These are phyloP conservation scores for Ehretia macrophylla DNA, from an alignment of 257 asterid genomes.

Conservation along the genomic window DNA sequence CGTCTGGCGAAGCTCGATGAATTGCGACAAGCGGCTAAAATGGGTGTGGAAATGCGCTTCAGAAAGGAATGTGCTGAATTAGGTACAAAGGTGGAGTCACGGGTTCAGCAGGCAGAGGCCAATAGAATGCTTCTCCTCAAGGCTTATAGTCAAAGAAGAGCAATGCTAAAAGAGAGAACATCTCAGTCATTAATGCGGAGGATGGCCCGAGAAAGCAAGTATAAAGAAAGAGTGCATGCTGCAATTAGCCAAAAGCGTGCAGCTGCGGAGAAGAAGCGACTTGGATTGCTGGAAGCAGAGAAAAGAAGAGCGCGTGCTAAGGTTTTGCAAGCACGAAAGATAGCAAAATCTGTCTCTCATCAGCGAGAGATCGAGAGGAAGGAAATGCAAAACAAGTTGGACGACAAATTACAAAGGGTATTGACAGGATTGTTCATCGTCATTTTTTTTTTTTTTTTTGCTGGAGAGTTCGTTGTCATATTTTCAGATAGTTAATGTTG, in stretches of 20 bases:
- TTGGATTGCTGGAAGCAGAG: conserved; percentile 86
- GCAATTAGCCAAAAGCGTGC: conserved; percentile 88
- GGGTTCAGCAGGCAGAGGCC: conserved; percentile 84
- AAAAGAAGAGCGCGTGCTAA: conserved; percentile 72
- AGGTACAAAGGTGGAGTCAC: conserved; percentile 76
- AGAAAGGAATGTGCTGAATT: conserved; percentile 76
- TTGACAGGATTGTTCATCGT: neutral
- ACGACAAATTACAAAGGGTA: conserved; percentile 82
- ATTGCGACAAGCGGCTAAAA: conserved; percentile 83
- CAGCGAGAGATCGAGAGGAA: conserved; percentile 78
- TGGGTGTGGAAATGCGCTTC: conserved; percentile 67
- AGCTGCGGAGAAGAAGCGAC: conserved; percentile 80
- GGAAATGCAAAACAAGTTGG: conserved; percentile 73
- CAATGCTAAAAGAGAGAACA: conserved; percentile 72
- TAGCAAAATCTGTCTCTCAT: conserved; percentile 55
- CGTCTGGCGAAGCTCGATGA: conserved; percentile 92
- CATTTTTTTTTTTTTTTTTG: too few species aligned
- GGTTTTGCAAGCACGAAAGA: conserved; percentile 67
- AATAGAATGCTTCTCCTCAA: conserved; percentile 77
- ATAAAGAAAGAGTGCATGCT: conserved; percentile 83
- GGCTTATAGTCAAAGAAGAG: conserved; percentile 75
- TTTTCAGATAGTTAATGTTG: neutral
- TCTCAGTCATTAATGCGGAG: conserved; percentile 75
- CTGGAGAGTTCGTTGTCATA: too few species aligned
- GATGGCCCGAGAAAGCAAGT: conserved; percentile 75